phyloP scores from a whole-genome alignment of 805 yeast species.

The Crinitomyces ghanaensis region DNA sequence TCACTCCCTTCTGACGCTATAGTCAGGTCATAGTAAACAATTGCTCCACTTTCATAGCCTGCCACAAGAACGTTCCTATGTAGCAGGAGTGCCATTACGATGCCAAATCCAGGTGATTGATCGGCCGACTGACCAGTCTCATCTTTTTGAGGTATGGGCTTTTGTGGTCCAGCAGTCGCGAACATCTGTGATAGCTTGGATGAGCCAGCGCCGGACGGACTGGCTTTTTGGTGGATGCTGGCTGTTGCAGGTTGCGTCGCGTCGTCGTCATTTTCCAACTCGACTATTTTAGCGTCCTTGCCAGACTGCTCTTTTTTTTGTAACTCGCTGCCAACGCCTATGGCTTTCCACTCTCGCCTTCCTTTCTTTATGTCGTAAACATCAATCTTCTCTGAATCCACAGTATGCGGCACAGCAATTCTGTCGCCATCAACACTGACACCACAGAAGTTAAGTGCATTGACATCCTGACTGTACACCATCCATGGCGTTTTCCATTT shows the following conservation, averaged over 20 bases:
- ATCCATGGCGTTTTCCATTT: slow-evolving; percentile 23
- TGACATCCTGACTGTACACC: slow-evolving; percentile 49
- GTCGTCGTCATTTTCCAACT: slow-evolving; percentile 13
- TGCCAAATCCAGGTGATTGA: slow-evolving; percentile 34
- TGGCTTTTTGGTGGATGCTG: background rate
- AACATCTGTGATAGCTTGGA: background rate
- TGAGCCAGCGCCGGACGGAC: background rate
- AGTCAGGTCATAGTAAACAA: slow-evolving; percentile 25
- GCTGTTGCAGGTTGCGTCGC: slow-evolving; percentile 1
- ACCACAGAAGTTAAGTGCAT: slow-evolving; percentile 61
- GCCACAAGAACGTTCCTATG: slow-evolving; percentile 25
- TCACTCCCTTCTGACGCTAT: too few species aligned
- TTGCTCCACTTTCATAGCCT: slow-evolving; percentile 71
- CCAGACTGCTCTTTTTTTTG: slow-evolving; percentile 13
- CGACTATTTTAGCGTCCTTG: slow-evolving; percentile 11
- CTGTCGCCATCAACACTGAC: slow-evolving; percentile 34
- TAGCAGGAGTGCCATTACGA: slow-evolving; percentile 49
- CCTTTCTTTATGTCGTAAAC: slow-evolving; percentile 21
- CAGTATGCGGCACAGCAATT: slow-evolving; percentile 51
- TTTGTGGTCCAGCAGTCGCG: background rate
- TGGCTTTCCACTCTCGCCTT: slow-evolving; percentile 6
- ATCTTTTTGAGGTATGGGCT: background rate
- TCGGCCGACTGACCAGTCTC: background rate
- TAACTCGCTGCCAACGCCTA: too few species aligned
- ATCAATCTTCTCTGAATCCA: slow-evolving; percentile 54